These are phyloP conservation scores for Dimargaris cristalligena DNA, from an alignment of 192 early-diverging fungal genomes.

Conservation along the genomic window DNA sequence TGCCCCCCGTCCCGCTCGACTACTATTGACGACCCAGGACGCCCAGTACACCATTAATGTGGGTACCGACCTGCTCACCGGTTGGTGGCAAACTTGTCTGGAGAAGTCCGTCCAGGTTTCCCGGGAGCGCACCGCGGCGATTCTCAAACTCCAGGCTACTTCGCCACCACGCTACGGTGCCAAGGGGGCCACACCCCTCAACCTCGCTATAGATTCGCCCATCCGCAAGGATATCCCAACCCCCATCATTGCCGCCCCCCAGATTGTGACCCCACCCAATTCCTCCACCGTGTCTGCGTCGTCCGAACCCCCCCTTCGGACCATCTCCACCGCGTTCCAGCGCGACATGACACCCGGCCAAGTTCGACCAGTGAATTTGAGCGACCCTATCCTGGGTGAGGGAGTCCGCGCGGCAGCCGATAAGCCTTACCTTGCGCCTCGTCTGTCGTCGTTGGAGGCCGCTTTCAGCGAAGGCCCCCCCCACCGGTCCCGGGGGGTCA, in stretches of 20 bases:
- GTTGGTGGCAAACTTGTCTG: slow-evolving; percentile 10
- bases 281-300: not conserved
- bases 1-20: not conserved
- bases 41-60: slow-evolving; percentile 6
- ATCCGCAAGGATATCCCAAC: slow-evolving; percentile 3
- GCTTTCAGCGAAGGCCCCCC: not conserved
- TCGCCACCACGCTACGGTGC: not conserved
- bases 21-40: not conserved
- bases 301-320: not conserved
- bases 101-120: slow-evolving; percentile 5
- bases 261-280: not conserved
- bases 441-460: not conserved
- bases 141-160: not conserved
- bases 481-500: not conserved
- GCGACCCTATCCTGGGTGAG: not conserved
- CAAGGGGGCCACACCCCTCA: not conserved
- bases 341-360: not conserved
- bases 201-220: not conserved
- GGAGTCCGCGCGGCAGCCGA: not conserved
- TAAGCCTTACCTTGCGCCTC: not conserved
- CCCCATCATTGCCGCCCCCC: slow-evolving; percentile 11
- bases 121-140: slow-evolving; percentile 2
- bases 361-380: not conserved
- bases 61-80: slow-evolving; percentile 5
- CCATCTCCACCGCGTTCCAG: slow-evolving; percentile 8